Base-by-base conservation (phyloP, 495 filamentous ascomycete species). In the Tuber indicum region DNA sequence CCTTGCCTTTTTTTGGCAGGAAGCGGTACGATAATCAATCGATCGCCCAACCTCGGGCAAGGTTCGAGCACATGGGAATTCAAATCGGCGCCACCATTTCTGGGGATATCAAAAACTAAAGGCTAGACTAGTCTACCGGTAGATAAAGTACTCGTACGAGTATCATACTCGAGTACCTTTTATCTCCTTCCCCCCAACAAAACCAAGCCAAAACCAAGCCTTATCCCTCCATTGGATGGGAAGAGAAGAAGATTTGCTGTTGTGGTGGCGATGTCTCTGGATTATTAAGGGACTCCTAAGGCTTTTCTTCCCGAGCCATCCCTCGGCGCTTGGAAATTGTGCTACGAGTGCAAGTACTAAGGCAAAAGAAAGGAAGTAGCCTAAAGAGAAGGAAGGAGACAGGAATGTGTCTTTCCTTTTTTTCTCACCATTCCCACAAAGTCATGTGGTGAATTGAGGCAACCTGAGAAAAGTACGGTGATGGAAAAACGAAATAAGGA, bases 41-140 rank as follows among this genome's bases (percentile, higher is more conserved):
- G 58, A 66, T 66, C 58, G 26, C 26, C 58, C 58, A 36, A 36
- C 14, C 7, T 16, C 5, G 14, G 14, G 4, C 58, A 66, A 36
- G 58, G 58, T 66, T 66, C 58, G 36, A 66, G 58, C 26, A 66
- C 58, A 66, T 26, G 58, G 58, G 58, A 66, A 66, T 26, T 66
- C 58, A 17, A 17, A 66, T 62, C n/a, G 16, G 32, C 32, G 58
- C 58, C 58, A 32, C 58, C 32, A 14, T 66, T 36, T 26, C 17
- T 32, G 32, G 58, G 58, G 26, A 32, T 66, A 4, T 32, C 58
- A 32, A 58, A 43, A 32, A 36, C 58, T 32, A 32, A 32, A 32
- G 32, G 32, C 32, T 32, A 32, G 32, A 32, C 32, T 14, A 36
- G 16, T 5, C 26, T 41, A 2, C 39, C 39, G 4, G 4, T 66